phyloP scores from a whole-genome alignment of 169 alveolate species.

The Plasmodium chabaudi region DNA sequence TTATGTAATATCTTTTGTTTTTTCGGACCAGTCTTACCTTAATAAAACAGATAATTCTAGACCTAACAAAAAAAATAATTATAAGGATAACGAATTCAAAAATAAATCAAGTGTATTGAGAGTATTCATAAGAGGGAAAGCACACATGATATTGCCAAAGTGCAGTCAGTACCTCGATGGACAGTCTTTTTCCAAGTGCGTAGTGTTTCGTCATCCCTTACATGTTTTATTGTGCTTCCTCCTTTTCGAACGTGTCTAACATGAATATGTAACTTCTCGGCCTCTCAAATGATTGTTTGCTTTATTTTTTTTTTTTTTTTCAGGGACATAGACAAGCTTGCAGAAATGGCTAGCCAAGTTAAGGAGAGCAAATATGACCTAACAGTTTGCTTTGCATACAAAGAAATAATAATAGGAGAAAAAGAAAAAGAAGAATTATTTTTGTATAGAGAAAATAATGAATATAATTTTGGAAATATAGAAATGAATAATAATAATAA shows the following conservation, averaged over 20 bases:
- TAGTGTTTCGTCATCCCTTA: not conserved
- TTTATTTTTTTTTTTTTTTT: not conserved
- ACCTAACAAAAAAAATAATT: not conserved
- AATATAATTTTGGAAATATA: slow-evolving; percentile 2
- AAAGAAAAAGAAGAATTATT: slow-evolving; percentile 15
- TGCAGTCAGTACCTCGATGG: slow-evolving; percentile 48
- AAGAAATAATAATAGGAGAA: slow-evolving; percentile 19
- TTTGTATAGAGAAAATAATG: slow-evolving; percentile 6
- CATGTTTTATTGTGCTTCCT: not conserved
- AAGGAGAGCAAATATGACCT: not conserved
- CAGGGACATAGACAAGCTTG: slow-evolving; percentile 39
- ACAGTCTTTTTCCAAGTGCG: slow-evolving; percentile 1
- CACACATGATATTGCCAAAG: slow-evolving; percentile 12
- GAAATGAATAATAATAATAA: slow-evolving; percentile 3
- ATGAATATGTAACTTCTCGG: not conserved
- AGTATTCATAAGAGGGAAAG: slow-evolving; percentile 35
- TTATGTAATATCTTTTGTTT: slow-evolving; percentile 25
- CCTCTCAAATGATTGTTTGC: not conserved
- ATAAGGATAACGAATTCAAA: not conserved
- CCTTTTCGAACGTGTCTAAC: too few species aligned
- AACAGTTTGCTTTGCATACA: slow-evolving; percentile 51
- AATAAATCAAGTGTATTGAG: slow-evolving; percentile 6
- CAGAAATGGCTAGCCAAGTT: slow-evolving; percentile 9
- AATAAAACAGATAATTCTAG: not conserved
- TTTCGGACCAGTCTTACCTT: slow-evolving; percentile 1